Base-by-base conservation (phyloP, 352 stramenopile species). In the Phytophthora megakarya region DNA sequence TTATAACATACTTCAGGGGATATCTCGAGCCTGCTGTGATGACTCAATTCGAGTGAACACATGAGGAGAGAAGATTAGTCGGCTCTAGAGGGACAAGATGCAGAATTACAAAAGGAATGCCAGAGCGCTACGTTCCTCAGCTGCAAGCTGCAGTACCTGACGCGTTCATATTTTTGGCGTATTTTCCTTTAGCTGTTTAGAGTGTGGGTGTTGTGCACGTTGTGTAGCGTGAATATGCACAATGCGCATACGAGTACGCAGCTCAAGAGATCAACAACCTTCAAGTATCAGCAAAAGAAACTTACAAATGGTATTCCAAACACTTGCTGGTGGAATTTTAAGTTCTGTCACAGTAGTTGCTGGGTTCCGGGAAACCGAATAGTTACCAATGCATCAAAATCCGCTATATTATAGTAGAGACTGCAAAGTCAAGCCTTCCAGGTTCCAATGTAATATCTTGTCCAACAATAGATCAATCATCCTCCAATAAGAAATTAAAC, bases 1-100 rank as follows among this genome's bases (percentile, higher is more conserved):
- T 86, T 88, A 84, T 88, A 67, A 83, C 51, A 57, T 58, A 49
- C 52, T 72, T 75, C 39, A 63, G 13, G 48, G 44, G 43, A 48
- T 12, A 22, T 44, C 28, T 65, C 43, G 18, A 65, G 32, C 22
- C 40, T 51, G 54, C 37, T 56, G 37, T 49, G 12, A 40, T 52
- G 37, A 61, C 51, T 25, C 11, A 30, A 26, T 59, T 19, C 46
- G 26, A 38, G 23, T 19, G 26, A 58, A 35, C 5, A 21, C 46
- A 56, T 15, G 18, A 7, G 30, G 16, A 68, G 26, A 62, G 25
- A 10, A 50, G 47, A 32, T 23, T 3, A 45, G 23, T 26, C 56
- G 22, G 18, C 19, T 42, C 23, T 23, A 62, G 44, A 33, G 22
- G 40, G 23, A 39, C 13, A 45, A 43, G 35, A 33, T 57, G 42